phyloP scores from a whole-genome alignment of 352 stramenopile genomes.

The Elongisporangium senticosum region DNA sequence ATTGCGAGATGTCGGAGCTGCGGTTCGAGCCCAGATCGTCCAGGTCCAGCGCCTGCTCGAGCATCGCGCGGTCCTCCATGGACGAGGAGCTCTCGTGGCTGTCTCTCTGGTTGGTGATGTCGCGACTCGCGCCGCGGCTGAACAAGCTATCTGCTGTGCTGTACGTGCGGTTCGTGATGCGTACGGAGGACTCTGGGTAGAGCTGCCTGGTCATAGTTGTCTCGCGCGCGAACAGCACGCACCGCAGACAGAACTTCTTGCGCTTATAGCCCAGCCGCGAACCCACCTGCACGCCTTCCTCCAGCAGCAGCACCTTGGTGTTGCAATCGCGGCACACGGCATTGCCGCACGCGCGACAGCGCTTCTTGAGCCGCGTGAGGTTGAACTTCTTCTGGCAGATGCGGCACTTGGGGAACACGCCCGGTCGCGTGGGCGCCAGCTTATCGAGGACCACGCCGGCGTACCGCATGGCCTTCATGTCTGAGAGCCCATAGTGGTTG shows the following conservation, averaged over 20 bases:
- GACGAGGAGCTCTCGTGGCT: neutral
- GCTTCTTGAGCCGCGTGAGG: neutral
- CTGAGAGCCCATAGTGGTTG: neutral
- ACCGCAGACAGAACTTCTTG: neutral
- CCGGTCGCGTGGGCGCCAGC: neutral
- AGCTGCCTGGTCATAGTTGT: neutral
- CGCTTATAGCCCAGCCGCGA: neutral
- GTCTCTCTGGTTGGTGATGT: neutral
- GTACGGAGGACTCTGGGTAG: neutral
- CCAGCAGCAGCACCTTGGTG: neutral
- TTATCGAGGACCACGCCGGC: neutral
- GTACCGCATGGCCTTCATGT: neutral
- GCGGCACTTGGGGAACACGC: neutral
- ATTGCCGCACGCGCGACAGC: neutral
- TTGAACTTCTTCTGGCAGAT: neutral
- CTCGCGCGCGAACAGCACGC: neutral
- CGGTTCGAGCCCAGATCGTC: neutral
- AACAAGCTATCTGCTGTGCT: neutral
- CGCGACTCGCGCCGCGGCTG: neutral
- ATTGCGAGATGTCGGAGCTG: neutral
- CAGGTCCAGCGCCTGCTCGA: neutral
- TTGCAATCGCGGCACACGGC: neutral
- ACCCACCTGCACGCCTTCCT: neutral
- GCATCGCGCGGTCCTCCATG: neutral
- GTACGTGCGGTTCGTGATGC: neutral